Conservation (phyloP, 2,329 filamentous ascomycete species). For the Purpureocillium takamizusanense region DNA sequence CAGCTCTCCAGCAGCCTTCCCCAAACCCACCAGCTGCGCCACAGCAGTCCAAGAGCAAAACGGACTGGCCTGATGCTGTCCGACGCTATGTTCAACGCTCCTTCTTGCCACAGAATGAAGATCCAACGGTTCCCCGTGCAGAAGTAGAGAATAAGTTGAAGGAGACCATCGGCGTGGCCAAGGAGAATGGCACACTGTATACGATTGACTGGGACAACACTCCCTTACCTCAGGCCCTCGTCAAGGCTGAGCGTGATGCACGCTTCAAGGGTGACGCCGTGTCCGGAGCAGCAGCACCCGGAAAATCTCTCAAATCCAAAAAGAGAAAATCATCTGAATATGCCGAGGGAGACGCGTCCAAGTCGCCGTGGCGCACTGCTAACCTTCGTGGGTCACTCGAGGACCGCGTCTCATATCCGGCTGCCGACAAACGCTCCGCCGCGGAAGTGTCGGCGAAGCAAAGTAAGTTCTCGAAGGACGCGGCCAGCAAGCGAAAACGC, state of each 20-base stretch:
- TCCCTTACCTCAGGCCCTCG: conserved; percentile 77
- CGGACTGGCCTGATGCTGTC: conserved; percentile 75
- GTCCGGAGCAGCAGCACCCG: conserved; percentile 12
- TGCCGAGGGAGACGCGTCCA: conserved; percentile 41
- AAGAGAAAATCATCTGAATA: conserved; percentile 77
- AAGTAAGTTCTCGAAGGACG: conserved; percentile 90
- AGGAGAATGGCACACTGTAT: conserved; percentile 62
- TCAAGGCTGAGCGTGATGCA: conserved; percentile 58
- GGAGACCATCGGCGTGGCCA: conserved; percentile 73
- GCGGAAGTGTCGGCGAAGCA: conserved; percentile 40
- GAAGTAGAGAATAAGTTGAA: conserved; percentile 84
- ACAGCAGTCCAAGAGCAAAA: conserved; percentile 45
- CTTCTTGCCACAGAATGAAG: conserved; percentile 66
- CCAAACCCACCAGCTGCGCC: conserved; percentile 16
- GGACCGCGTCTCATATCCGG: conserved; percentile 62
- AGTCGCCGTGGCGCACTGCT: conserved; percentile 69
- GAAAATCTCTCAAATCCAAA: conserved; percentile 38
- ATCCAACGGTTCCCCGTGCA: conserved; percentile 48
- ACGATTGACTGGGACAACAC: conserved; percentile 74
- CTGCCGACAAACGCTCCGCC: conserved; percentile 26
- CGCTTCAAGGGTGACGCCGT: conserved; percentile 29
- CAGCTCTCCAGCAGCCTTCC: conserved; percentile 19
- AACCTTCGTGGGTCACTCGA: conserved; percentile 52
- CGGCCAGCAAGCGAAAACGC: conserved; percentile 73
- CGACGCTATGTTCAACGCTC: conserved; percentile 83